Percentiles rank a stretch among this genome's conserved stretches.
phyloP scores from a whole-genome alignment of 176 grass and related monocot species.

The Avena atlantica region DNA sequence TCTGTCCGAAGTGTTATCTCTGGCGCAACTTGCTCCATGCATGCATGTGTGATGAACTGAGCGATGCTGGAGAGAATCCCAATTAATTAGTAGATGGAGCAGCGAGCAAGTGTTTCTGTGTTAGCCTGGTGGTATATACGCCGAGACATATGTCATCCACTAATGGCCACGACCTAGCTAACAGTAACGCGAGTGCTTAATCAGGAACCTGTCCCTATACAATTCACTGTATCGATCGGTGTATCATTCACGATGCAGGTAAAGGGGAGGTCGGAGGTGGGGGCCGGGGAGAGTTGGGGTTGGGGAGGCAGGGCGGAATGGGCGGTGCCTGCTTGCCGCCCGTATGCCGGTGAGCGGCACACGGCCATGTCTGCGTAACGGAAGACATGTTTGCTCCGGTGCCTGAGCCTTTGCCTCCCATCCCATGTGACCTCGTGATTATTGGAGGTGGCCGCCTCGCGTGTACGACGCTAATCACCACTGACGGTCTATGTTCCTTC shows the following conservation, averaged over 20 bases:
- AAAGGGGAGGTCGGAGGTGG: neutral
- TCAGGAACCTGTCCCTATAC: neutral
- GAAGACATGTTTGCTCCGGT: neutral
- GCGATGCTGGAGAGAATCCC: neutral
- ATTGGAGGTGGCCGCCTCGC: neutral
- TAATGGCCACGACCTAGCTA: too few relatives aligned
- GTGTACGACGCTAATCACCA: neutral
- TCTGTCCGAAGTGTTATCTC: neutral
- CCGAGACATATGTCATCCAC: too few relatives aligned
- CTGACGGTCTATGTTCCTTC: neutral
- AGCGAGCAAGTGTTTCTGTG: too few relatives aligned
- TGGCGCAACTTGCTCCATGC: neutral
- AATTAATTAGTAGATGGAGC: neutral
- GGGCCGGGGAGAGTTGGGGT: neutral
- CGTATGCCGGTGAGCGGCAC: neutral
- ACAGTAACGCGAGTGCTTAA: neutral
- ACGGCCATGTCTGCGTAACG: neutral
- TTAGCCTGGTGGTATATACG: too few relatives aligned
- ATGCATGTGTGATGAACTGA: conserved; percentile 20
- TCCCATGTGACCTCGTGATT: neutral
- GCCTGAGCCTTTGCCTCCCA: conserved; percentile 25
- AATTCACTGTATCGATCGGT: neutral
- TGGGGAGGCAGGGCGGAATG: neutral
- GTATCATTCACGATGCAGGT: neutral
- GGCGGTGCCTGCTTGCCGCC: conserved; percentile 28